phyloP scores from a whole-genome alignment of 306 rosid species.

The Coriaria nepalensis region DNA sequence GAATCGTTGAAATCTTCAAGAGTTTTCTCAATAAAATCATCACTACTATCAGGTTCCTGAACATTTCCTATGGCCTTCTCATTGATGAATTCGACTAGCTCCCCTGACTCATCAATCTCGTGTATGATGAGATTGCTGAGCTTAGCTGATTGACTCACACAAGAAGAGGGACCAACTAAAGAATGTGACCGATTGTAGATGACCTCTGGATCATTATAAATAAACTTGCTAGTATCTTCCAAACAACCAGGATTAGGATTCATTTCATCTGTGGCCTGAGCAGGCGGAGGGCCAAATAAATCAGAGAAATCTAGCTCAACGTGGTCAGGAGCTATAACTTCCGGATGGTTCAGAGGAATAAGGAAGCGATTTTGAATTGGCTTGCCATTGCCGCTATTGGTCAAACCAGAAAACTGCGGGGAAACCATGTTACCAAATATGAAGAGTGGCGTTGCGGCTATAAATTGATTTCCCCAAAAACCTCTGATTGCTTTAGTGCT shows the following conservation, averaged over 20 bases:
- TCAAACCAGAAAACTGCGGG: constrained; percentile 48
- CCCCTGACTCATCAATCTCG: constrained; percentile 43
- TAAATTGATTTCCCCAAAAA: constrained; percentile 19
- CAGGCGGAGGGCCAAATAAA: constrained; percentile 70
- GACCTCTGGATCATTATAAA: constrained; percentile 67
- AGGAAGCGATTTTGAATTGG: constrained; percentile 32
- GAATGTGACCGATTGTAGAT: constrained; percentile 79
- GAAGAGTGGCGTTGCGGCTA: constrained; percentile 22
- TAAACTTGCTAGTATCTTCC: constrained; percentile 39
- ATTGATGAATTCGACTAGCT: constrained; percentile 20
- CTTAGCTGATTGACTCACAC: constrained; percentile 61
- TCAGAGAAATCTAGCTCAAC: constrained; percentile 84
- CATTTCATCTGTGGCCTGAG: constrained; percentile 34
- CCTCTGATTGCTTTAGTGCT: constrained; percentile 25
- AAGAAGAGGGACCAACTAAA: constrained; percentile 80
- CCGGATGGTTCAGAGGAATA: constrained; percentile 30
- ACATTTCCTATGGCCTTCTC: constrained; percentile 22
- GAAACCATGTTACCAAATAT: constrained; percentile 52
- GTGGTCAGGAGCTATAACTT: constrained; percentile 34
- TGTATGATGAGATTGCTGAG: constrained; percentile 61
- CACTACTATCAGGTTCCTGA: constrained; percentile 24
- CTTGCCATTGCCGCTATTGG: constrained; percentile 21
- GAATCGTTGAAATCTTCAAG: constrained; percentile 21
- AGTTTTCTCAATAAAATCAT: constrained; percentile 18
- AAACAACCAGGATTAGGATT: constrained; percentile 14